Evolutionary conservation across 2,329 filamentous ascomycete genomes (phyloP).

Genomic region (Paraconiothyrium sp.): DNA sequence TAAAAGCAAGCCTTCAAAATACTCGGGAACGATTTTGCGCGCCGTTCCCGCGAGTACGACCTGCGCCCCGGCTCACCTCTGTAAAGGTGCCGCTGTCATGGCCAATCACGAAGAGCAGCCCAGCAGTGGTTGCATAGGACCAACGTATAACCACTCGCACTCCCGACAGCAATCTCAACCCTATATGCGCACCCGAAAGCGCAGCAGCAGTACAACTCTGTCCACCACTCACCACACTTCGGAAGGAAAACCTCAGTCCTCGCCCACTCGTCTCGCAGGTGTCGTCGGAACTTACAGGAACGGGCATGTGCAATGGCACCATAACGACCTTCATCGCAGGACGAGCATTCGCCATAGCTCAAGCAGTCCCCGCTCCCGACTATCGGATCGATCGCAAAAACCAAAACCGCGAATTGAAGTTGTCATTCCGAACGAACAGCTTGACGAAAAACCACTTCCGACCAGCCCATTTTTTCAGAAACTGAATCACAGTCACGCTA

Average conservation of each 20-base stretch:
- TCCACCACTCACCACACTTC: constrained; percentile 25
- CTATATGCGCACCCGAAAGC: constrained; percentile 28
- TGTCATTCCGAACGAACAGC: constrained; percentile 46
- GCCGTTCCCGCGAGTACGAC: constrained; percentile 44
- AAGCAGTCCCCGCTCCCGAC: constrained; percentile 16
- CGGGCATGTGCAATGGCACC: constrained; percentile 55
- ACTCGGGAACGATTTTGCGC: constrained; percentile 44
- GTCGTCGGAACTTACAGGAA: constrained; percentile 58
- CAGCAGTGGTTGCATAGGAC: constrained; percentile 42
- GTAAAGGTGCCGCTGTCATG: constrained; percentile 38
- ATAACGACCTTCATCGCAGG: constrained; percentile 22
- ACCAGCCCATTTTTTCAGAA: constrained; percentile 38
- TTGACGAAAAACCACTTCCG: constrained; percentile 41
- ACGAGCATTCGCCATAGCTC: constrained; percentile 17
- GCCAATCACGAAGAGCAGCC: constrained; percentile 53
- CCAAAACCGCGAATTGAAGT: constrained; percentile 48
- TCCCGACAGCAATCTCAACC: constrained; percentile 28
- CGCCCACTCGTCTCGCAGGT: constrained; percentile 33
- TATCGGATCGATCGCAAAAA: constrained; percentile 26
- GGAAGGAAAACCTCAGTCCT: constrained; percentile 37
- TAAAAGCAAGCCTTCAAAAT: constrained; percentile 33
- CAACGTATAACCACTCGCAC: constrained; percentile 24
- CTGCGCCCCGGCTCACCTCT: constrained; percentile 34
- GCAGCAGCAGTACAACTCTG: constrained; percentile 29
- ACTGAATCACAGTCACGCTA: constrained; percentile 30